Evolutionary conservation across 208 protist species (phyloP).

Genomic region (Leishmania guyanensis): DNA sequence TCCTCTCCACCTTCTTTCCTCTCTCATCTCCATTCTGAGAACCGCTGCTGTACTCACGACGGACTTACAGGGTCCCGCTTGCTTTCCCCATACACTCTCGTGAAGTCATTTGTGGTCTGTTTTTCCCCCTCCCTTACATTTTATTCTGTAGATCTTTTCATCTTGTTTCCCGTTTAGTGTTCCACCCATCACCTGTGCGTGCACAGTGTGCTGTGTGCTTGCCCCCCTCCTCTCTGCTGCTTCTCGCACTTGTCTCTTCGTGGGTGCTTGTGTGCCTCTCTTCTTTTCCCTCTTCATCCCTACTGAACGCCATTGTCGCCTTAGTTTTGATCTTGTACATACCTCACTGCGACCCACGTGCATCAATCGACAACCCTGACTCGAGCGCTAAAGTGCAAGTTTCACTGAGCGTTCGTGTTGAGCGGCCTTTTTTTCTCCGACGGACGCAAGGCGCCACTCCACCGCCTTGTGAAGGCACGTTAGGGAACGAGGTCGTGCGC

Average conservation of each 20-base stretch:
- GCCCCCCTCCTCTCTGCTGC: background rate
- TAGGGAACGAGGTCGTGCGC: background rate
- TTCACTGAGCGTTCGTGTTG: background rate
- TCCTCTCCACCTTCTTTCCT: background rate
- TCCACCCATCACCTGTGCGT: background rate
- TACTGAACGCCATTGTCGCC: background rate
- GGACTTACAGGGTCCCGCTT: background rate
- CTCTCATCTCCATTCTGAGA: background rate
- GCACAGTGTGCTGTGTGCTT: background rate
- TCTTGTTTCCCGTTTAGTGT: background rate
- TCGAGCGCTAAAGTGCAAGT: background rate
- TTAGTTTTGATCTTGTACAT: background rate
- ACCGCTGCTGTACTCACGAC: background rate
- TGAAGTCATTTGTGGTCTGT: background rate
- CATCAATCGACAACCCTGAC: background rate
- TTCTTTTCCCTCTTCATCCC: background rate
- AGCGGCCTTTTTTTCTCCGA: background rate
- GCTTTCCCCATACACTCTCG: slow-evolving; percentile 1
- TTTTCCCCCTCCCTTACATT: background rate
- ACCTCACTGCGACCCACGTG: background rate
- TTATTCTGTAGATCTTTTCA: background rate
- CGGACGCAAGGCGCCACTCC: background rate
- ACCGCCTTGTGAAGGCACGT: background rate
- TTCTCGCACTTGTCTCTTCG: background rate
- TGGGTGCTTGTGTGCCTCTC: background rate